A percentile compares a stretch with the other conserved stretches of the same genome.
Evolutionary conservation across 805 yeast species (phyloP).

Genomic region (Candida maltosa): DNA sequence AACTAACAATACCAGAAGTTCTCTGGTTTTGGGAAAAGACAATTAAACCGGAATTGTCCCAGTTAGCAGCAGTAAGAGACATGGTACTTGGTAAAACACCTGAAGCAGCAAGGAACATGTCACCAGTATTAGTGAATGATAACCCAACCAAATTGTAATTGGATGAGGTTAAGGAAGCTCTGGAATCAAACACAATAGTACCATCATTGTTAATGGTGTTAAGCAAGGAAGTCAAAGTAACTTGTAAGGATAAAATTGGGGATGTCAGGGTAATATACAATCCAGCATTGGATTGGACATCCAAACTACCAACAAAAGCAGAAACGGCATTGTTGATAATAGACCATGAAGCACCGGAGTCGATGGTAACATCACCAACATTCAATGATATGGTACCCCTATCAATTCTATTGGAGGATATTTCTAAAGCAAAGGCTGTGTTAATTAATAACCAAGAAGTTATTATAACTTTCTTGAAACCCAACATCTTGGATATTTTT

Average conservation of each 20-base stretch:
- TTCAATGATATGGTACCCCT: conserved; percentile 15
- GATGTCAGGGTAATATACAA: conserved; percentile 19
- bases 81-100: conserved; percentile 15
- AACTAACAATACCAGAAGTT: conserved; percentile 11
- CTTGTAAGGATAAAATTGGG: conserved; percentile 9
- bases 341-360: conserved; percentile 22
- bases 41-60: conserved; percentile 17
- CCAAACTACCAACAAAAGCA: conserved; percentile 19
- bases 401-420: conserved; percentile 13
- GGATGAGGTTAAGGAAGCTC: conserved; percentile 14
- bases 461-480: neutral
- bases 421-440: conserved; percentile 1
- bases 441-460: conserved; percentile 3
- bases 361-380: conserved; percentile 18
- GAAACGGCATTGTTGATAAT: conserved; percentile 20
- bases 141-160: conserved; percentile 13
- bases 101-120: conserved; percentile 19
- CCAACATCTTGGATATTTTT: conserved; percentile 3
- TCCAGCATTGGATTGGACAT: conserved; percentile 19
- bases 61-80: conserved; percentile 12
- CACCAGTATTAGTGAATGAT: conserved; percentile 20
- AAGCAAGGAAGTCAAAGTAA: conserved; percentile 12
- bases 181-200: conserved; percentile 19
- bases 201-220: conserved; percentile 16
- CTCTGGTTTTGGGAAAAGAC: conserved; percentile 12